These are phyloP conservation scores for Vigna radiata DNA, from an alignment of 306 rosid genomes.

Conservation along the genomic window DNA sequence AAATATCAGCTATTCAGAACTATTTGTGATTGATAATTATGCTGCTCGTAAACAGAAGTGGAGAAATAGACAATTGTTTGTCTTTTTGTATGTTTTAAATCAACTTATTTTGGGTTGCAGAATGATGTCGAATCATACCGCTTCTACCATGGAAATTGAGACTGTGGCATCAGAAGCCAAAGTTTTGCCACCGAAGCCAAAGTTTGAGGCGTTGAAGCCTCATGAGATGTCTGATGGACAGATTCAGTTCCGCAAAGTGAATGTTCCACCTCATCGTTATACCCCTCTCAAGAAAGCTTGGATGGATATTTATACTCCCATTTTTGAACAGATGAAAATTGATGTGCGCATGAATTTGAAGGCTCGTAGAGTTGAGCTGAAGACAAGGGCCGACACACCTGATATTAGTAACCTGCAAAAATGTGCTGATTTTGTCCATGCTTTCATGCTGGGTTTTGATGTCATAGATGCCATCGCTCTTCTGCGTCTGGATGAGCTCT, in stretches of 20 bases:
- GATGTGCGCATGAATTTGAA: conserved; percentile 86
- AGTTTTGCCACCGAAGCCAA: conserved; percentile 70
- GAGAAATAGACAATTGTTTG: not conserved
- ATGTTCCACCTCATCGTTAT: conserved; percentile 85
- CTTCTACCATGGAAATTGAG: conserved; percentile 69
- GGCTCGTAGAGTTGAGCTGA: conserved; percentile 83
- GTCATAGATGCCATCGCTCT: conserved; percentile 85
- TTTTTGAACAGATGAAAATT: conserved; percentile 83
- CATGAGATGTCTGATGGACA: conserved; percentile 88
- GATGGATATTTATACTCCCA: conserved; percentile 85
- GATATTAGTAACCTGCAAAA: conserved; percentile 83
- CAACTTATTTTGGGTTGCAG: conserved; percentile 26
- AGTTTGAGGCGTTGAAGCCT: conserved; percentile 76
- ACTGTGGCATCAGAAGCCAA: conserved; percentile 44
- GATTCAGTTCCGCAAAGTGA: conserved; percentile 80
- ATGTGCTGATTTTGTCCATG: conserved; percentile 92
- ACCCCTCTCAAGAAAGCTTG: conserved; percentile 87
- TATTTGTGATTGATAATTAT: not conserved
- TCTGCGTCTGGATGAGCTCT: conserved; percentile 86
- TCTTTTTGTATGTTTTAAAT: not conserved
- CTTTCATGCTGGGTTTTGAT: conserved; percentile 88
- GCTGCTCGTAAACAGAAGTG: not conserved
- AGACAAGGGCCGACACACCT: conserved; percentile 81
- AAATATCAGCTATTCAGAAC: not conserved
- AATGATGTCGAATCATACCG: conserved; percentile 64